These are phyloP conservation scores for Nannizziopsis barbatae DNA, from an alignment of 2,329 filamentous ascomycete species.

Conservation along the genomic window DNA sequence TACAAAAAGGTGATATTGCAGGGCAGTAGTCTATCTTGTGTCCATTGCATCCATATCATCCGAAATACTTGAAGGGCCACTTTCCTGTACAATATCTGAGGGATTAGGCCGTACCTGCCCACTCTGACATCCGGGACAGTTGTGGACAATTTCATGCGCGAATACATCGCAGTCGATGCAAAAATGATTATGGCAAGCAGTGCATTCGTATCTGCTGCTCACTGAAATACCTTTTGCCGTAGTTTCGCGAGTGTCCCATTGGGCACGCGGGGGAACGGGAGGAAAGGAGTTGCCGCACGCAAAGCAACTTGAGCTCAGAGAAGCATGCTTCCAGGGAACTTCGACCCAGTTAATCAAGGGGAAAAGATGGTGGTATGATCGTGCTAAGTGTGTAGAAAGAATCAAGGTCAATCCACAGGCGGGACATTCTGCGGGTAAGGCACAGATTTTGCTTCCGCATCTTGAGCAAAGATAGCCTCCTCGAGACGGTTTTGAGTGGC, in stretches of 20 bases:
- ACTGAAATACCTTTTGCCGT: constrained; percentile 59
- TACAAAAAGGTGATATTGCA: not conserved
- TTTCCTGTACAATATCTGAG: not conserved
- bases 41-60: constrained; percentile 14
- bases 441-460: constrained; percentile 80
- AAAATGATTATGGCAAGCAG: constrained; percentile 79
- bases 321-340: constrained; percentile 69
- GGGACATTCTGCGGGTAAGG: constrained; percentile 79
- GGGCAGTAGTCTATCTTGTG: constrained; percentile 8
- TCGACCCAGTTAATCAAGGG: constrained; percentile 83
- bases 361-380: constrained; percentile 90
- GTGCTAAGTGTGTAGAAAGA: constrained; percentile 79
- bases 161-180: constrained; percentile 98
- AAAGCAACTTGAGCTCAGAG: constrained; percentile 55
- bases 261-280: constrained; percentile 29
- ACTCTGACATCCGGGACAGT: constrained; percentile 79
- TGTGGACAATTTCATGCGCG: constrained; percentile 86
- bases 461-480: constrained; percentile 87
- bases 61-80: constrained; percentile 7
- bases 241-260: constrained; percentile 26
- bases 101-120: constrained; percentile 14
- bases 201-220: constrained; percentile 78
- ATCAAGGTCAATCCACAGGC: constrained; percentile 86
- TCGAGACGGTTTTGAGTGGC: constrained; percentile 68
- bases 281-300: constrained; percentile 69